Evolutionary conservation across 768 basidiomycete genomes (phyloP).

Genomic region (Porpolomopsis calyptriformis): DNA sequence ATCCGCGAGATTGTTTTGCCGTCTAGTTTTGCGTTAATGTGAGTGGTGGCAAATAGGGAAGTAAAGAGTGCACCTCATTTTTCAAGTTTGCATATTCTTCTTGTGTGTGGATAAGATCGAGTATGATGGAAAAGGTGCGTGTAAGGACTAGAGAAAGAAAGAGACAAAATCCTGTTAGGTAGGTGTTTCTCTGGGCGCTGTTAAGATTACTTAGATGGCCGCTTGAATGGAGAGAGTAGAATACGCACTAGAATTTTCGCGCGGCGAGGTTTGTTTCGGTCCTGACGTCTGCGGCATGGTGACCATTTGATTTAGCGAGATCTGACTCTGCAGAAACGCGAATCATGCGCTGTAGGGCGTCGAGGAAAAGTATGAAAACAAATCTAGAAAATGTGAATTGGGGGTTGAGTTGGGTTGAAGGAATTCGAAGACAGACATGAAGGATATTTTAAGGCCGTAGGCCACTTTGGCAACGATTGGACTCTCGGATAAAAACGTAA

Average conservation of each 20-base stretch:
- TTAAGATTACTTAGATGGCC: background rate
- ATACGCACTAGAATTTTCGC: constrained; percentile 81
- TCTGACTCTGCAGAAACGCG: constrained; percentile 66
- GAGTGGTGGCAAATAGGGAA: background rate
- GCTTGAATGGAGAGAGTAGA: background rate
- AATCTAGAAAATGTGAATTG: constrained; percentile 36
- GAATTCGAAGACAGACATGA: constrained; percentile 52
- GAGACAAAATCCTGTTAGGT: constrained; percentile 86
- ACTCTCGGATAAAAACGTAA: constrained; percentile 62
- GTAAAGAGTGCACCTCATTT: constrained; percentile 22
- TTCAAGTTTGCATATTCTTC: constrained; percentile 82
- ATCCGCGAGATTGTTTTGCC: constrained; percentile 11
- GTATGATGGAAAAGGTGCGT: constrained; percentile 83
- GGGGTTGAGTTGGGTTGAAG: constrained; percentile 1
- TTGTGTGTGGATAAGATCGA: constrained; percentile 84
- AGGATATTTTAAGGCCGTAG: constrained; percentile 87
- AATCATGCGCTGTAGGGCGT: constrained; percentile 90
- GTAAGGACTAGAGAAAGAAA: constrained; percentile 94
- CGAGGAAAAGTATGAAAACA: constrained; percentile 77
- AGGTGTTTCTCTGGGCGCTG: constrained; percentile 83
- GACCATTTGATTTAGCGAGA: constrained; percentile 44
- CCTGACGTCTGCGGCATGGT: constrained; percentile 44
- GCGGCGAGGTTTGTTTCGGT: constrained; percentile 86
- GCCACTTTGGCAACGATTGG: constrained; percentile 72
- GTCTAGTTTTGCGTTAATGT: constrained; percentile 7